phyloP scores from a whole-genome alignment of 192 early-diverging fungal genomes.

The Backusella circina region DNA sequence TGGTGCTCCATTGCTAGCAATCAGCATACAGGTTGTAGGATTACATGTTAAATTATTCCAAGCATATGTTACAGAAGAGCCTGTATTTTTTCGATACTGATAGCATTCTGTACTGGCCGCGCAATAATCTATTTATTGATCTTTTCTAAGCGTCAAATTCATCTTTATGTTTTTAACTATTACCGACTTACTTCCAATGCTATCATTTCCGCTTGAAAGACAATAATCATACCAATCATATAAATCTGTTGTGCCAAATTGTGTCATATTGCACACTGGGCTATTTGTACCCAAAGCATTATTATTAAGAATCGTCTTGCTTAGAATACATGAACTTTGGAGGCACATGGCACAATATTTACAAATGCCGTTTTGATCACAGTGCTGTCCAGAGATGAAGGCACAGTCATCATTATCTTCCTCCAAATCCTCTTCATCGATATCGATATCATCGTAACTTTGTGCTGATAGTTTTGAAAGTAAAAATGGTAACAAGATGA shows the following conservation, averaged over 20 bases:
- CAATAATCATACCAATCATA: slow-evolving; percentile 26
- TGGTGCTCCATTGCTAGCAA: slow-evolving; percentile 1
- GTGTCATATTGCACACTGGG: slow-evolving; percentile 6
- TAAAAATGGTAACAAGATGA: not conserved
- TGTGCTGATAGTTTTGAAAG: not conserved
- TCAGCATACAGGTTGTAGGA: slow-evolving; percentile 9
- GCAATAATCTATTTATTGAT: slow-evolving; percentile 16
- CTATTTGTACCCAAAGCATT: not conserved
- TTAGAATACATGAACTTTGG: slow-evolving; percentile 22
- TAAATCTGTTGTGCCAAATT: slow-evolving; percentile 9
- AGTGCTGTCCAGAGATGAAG: slow-evolving; percentile 16
- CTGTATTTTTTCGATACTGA: not conserved
- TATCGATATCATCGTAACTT: not conserved
- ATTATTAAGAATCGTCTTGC: not conserved
- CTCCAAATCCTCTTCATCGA: not conserved
- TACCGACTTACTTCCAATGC: slow-evolving; percentile 1
- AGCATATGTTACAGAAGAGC: not conserved
- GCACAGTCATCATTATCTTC: slow-evolving; percentile 15
- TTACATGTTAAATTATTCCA: slow-evolving; percentile 23
- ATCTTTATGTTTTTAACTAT: not conserved
- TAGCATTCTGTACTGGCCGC: slow-evolving; percentile 19
- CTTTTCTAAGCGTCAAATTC: not conserved
- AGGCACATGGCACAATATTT: slow-evolving; percentile 28
- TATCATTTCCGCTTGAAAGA: slow-evolving; percentile 18
- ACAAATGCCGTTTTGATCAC: slow-evolving; percentile 13